A percentile compares a stretch with the other conserved stretches of the same genome.
These are phyloP conservation scores for Myriosclerotinia scirpicola DNA, from an alignment of 2,329 filamentous ascomycete species.

Conservation along the genomic window DNA sequence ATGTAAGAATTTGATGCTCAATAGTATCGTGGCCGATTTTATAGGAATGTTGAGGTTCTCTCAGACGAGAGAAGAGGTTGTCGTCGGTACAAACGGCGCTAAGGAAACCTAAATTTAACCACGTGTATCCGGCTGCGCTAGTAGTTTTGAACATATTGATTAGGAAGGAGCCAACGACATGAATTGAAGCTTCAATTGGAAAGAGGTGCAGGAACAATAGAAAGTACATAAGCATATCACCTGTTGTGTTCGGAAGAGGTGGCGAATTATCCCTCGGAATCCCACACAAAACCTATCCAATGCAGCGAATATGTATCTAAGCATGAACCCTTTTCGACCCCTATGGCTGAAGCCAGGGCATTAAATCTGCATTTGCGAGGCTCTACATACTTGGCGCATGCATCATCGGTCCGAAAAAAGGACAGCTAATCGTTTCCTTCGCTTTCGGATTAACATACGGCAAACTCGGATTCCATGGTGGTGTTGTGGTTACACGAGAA, in stretches of 20 bases:
- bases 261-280: neutral
- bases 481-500: neutral
- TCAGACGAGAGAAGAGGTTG: neutral
- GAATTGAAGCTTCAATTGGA: neutral
- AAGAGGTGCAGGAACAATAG: neutral
- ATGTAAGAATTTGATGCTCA: slow-evolving; percentile 3
- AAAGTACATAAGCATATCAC: neutral
- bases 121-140: slow-evolving; percentile 6
- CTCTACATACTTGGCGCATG: slow-evolving; percentile 18
- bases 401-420: slow-evolving; percentile 9
- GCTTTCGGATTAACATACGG: neutral
- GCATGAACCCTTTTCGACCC: neutral
- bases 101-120: slow-evolving; percentile 16
- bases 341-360: slow-evolving; percentile 10
- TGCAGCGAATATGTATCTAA: slow-evolving; percentile 2
- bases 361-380: neutral
- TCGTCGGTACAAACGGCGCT: slow-evolving; percentile 14
- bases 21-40: slow-evolving; percentile 2
- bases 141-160: neutral
- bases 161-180: neutral
- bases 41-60: neutral
- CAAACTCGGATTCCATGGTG: neutral
- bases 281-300: neutral
- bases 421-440: neutral
- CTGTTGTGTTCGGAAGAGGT: slow-evolving; percentile 10